Evolutionary conservation across 371 early-diverging fungal species (phyloP), one percentile per base, ranked within the genome.

Genomic region (Gilbertella persicaria): DNA sequence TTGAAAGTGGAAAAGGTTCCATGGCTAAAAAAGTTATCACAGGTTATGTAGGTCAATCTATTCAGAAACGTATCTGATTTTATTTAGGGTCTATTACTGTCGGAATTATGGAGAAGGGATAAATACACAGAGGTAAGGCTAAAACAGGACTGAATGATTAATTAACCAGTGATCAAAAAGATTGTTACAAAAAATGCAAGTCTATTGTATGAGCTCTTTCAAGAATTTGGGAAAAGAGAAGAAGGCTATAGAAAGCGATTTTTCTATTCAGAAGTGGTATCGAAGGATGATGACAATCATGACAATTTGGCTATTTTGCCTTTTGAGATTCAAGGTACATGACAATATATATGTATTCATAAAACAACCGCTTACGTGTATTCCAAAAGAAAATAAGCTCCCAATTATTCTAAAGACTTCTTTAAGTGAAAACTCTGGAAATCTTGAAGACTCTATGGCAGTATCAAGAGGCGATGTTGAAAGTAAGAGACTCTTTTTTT

Each of bases 21-120:
- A 35, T 16, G 17, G 25, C 23, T 0, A 63, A 30, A 25, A 41
- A 39, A 33, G 28, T 62, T 0, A 50, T 63, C 16, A 28, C 33
- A 14, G 58, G 53, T 20, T 63, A 63, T 53, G 63, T 63, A 53
- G 33, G 39, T 19, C n/a, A n/a, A n/a, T n/a, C n/a, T n/a, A n/a
- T n/a, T n/a, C n/a, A n/a, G n/a, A n/a, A n/a, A n/a, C n/a, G n/a
- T 16, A 40, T 39, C 1, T 16, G 16, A 25, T 36, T 17, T 42
- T 40, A 4, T 9, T 30, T 53, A 63, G 63, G 63, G 63, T n/a
- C 8, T 53, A 9, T 29, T 58, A 5, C 26, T 63, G 20, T 53
- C 53, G 33, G 63, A 63, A 39, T 16, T 58, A 41, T 63, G 63
- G 63, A 43, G 63, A 37, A 52, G 63, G 38, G 53, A 53, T 21